These are phyloP conservation scores for Diaporthe vaccinii DNA, from an alignment of 2,329 filamentous ascomycete species.

Conservation along the genomic window DNA sequence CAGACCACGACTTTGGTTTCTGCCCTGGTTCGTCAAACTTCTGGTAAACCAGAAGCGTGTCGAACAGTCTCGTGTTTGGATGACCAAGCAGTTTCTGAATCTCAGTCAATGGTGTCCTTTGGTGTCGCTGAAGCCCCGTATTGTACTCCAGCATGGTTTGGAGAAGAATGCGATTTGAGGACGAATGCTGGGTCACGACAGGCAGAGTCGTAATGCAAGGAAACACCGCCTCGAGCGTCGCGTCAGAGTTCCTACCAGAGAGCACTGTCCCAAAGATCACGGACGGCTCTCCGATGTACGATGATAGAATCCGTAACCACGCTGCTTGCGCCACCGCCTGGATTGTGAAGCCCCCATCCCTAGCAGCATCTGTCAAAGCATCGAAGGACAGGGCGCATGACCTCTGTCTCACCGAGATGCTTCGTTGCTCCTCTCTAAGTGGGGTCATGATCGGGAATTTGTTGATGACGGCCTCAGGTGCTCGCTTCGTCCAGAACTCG, in stretches of 20 bases:
- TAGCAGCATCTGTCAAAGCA: slow-evolving; percentile 69
- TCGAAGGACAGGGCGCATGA: slow-evolving; percentile 55
- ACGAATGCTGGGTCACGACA: slow-evolving; percentile 69
- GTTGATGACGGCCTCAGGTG: slow-evolving; percentile 68
- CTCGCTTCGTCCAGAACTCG: slow-evolving; percentile 74
- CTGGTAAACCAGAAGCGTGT: slow-evolving; percentile 89
- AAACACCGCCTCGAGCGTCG: slow-evolving; percentile 73
- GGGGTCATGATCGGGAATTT: slow-evolving; percentile 85
- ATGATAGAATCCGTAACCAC: slow-evolving; percentile 81
- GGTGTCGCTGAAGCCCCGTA: slow-evolving; percentile 74
- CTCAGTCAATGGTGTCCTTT: slow-evolving; percentile 77
- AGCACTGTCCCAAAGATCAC: slow-evolving; percentile 86
- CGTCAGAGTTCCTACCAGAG: slow-evolving; percentile 77
- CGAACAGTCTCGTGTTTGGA: slow-evolving; percentile 78
- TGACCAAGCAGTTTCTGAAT: slow-evolving; percentile 81
- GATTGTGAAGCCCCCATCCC: slow-evolving; percentile 73
- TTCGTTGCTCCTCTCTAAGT: slow-evolving; percentile 57
- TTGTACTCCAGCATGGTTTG: slow-evolving; percentile 75
- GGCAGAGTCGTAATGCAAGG: slow-evolving; percentile 89
- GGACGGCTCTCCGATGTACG: slow-evolving; percentile 80
- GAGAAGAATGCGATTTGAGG: slow-evolving; percentile 70
- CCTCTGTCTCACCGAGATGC: slow-evolving; percentile 53
- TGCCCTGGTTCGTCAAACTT: slow-evolving; percentile 58
- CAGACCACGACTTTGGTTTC: slow-evolving; percentile 64
- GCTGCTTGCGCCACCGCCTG: slow-evolving; percentile 82